Conservation (phyloP, 1,139 yeast species). For the Suhomyces maxii region DNA sequence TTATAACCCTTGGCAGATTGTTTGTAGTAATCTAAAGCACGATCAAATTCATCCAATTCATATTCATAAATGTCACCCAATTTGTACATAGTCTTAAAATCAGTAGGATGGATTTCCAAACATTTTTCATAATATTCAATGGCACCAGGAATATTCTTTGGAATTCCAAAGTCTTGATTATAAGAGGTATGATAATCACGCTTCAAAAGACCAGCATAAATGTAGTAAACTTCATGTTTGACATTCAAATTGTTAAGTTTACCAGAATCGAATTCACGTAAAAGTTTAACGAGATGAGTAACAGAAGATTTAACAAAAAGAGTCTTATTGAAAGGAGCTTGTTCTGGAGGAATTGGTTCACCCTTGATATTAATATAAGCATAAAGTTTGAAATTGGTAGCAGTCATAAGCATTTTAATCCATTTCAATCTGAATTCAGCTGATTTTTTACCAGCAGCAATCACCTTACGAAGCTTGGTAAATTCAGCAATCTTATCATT, state of each 20-base stretch:
- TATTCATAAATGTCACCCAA: slow-evolving; percentile 45
- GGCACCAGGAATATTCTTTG: slow-evolving; percentile 32
- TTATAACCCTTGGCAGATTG: slow-evolving; percentile 47
- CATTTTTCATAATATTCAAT: slow-evolving; percentile 36
- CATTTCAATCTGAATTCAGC: slow-evolving; percentile 45
- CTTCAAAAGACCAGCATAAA: slow-evolving; percentile 43
- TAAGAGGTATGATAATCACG: slow-evolving; percentile 33
- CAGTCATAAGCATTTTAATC: slow-evolving; percentile 46
- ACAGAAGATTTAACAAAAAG: slow-evolving; percentile 42
- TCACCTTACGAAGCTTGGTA: slow-evolving; percentile 33
- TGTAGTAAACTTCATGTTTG: slow-evolving; percentile 28
- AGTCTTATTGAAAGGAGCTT: slow-evolving; percentile 33
- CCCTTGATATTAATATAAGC: slow-evolving; percentile 48
- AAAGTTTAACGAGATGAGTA: slow-evolving; percentile 40
- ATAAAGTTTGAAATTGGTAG: slow-evolving; percentile 43
- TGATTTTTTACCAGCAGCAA: slow-evolving; percentile 47
- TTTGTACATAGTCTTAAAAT: slow-evolving; percentile 38
- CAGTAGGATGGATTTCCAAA: slow-evolving; percentile 32
- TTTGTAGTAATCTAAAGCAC: slow-evolving; percentile 38
- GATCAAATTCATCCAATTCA: slow-evolving; percentile 32
- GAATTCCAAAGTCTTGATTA: slow-evolving; percentile 41
- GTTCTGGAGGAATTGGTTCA: slow-evolving; percentile 36
- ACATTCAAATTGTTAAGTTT: slow-evolving; percentile 25
- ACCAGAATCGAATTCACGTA: slow-evolving; percentile 35
- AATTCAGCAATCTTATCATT: slow-evolving; percentile 39